These are phyloP conservation scores for Pythium utonaiense DNA, from an alignment of 352 stramenopile genomes.

Conservation along the genomic window DNA sequence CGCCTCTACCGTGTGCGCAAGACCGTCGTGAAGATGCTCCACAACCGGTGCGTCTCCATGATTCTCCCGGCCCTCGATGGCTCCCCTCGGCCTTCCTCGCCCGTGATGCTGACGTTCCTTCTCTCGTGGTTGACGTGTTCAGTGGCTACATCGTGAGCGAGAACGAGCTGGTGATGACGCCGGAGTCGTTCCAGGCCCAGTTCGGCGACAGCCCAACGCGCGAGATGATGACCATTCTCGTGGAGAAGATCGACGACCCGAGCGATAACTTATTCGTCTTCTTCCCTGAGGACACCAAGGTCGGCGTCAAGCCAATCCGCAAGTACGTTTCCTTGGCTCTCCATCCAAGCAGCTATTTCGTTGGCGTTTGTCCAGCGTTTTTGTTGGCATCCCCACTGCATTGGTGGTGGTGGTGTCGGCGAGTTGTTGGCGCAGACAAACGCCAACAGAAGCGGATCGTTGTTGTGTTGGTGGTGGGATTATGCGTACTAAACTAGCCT, in stretches of 20 bases:
- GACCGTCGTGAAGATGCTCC: constrained; percentile 94
- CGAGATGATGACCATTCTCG: constrained; percentile 96
- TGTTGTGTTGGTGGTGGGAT: no score
- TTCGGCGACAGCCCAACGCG: constrained; percentile 93
- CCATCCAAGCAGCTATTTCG: no score
- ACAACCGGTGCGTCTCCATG: constrained; percentile 73
- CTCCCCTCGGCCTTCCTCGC: background rate
- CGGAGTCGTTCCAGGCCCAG: constrained; percentile 88
- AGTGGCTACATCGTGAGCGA: constrained; percentile 98
- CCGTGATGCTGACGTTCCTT: constrained; percentile 1
- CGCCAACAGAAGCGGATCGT: no score
- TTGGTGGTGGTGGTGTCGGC: no score
- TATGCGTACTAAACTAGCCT: background rate
- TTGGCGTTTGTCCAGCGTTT: no score
- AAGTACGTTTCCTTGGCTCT: constrained; percentile 33
- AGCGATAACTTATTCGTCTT: constrained; percentile 98
- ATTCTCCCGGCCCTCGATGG: background rate
- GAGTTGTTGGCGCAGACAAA: no score
- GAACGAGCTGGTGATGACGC: constrained; percentile 95
- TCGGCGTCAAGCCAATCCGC: constrained; percentile 96
- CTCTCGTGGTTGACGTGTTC: constrained; percentile 27
- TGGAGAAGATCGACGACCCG: constrained; percentile 90
- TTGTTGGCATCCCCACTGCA: constrained; percentile 34
- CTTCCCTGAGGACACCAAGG: constrained; percentile 99
- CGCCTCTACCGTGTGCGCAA: constrained; percentile 93